A percentile compares a stretch with the other conserved stretches of the same genome.
These are phyloP conservation scores for Rhododendron griersonianum DNA, from an alignment of 148 eudicot genomes.

Conservation along the genomic window DNA sequence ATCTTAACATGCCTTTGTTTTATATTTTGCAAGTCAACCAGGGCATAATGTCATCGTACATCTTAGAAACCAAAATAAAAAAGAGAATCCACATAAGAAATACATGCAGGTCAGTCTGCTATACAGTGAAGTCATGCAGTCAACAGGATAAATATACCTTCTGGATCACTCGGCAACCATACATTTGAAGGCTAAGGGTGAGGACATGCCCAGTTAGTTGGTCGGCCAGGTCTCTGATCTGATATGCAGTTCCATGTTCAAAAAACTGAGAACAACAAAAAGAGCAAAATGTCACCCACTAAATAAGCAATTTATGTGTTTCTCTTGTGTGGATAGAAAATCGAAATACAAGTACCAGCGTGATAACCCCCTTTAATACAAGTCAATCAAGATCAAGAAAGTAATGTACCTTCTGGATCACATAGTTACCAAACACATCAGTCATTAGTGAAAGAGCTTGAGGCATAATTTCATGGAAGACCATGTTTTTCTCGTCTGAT, in stretches of 20 bases:
- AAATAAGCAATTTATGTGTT: not conserved
- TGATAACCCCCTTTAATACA: not conserved
- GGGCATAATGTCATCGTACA: not conserved
- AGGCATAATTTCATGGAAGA: constrained; percentile 76
- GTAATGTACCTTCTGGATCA: constrained; percentile 69
- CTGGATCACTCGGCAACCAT: constrained; percentile 98
- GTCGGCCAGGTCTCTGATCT: constrained; percentile 75
- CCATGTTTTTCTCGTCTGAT: constrained; percentile 63
- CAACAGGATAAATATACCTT: constrained; percentile 49
- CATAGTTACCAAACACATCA: constrained; percentile 91
- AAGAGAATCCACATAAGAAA: not conserved
- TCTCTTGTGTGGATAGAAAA: not conserved
- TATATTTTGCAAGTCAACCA: not conserved
- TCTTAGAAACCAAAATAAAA: not conserved
- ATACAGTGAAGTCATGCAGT: not conserved
- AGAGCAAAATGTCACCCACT: not conserved
- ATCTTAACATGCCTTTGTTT: not conserved
- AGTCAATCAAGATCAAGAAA: not conserved
- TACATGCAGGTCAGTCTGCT: not conserved
- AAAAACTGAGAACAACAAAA: constrained; percentile 50
- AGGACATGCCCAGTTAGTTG: constrained; percentile 80
- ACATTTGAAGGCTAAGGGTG: constrained; percentile 92
- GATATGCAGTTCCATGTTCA: constrained; percentile 79
- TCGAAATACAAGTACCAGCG: not conserved
- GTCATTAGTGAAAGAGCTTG: constrained; percentile 78